These are phyloP conservation scores for Lentinula sp. DNA, from an alignment of 768 basidiomycete species.

Conservation along the genomic window DNA sequence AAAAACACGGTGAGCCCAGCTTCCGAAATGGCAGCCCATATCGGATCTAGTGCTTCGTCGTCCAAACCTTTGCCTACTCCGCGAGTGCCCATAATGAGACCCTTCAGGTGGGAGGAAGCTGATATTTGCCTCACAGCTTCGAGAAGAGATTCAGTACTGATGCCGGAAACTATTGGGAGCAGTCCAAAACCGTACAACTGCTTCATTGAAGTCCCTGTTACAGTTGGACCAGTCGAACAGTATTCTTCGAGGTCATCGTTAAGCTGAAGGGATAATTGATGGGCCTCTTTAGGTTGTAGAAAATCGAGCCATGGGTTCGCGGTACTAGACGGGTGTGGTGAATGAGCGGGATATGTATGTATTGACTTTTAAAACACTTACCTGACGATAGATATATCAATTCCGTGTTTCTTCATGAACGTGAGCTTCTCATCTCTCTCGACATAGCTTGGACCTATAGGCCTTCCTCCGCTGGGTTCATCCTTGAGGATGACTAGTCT, in stretches of 20 bases:
- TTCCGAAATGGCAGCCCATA: constrained; percentile 74
- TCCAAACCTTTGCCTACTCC: constrained; percentile 79
- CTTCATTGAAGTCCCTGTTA: constrained; percentile 35
- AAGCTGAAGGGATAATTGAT: constrained; percentile 55
- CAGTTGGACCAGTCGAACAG: constrained; percentile 57
- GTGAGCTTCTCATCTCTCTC: constrained; percentile 68
- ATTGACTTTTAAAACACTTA: constrained; percentile 17
- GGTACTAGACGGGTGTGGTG: constrained; percentile 36
- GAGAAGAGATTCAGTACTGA: constrained; percentile 49
- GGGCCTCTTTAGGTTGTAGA: constrained; percentile 61
- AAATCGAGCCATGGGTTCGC: constrained; percentile 95
- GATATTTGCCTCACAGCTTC: constrained; percentile 64
- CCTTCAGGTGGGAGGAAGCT: constrained; percentile 57
- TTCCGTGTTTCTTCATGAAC: constrained; percentile 83
- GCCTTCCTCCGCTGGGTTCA: constrained; percentile 74
- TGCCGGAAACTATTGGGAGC: constrained; percentile 71
- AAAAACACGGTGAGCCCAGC: constrained; percentile 73
- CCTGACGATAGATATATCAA: constrained; percentile 78
- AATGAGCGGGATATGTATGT: not conserved
- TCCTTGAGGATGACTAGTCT: constrained; percentile 73
- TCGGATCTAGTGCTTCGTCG: constrained; percentile 68
- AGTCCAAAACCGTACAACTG: constrained; percentile 82
- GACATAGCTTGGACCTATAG: constrained; percentile 83
- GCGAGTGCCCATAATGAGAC: constrained; percentile 76
- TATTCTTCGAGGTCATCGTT: constrained; percentile 77